Evolutionary conservation across 768 basidiomycete genomes (phyloP).

Genomic region (Rickenella mellea): DNA sequence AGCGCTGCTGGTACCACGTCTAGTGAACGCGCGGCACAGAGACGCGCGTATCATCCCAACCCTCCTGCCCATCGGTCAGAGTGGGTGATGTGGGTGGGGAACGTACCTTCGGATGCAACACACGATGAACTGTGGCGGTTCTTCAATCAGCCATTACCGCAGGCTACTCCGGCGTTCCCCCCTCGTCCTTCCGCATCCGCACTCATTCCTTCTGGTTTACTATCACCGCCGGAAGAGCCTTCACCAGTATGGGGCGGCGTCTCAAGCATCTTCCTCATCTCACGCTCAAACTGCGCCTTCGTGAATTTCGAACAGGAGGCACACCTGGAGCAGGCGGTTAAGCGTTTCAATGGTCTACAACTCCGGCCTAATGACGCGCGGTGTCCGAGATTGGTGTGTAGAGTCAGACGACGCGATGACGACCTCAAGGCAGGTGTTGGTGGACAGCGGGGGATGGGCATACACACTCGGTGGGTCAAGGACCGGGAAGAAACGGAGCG

Average conservation of each 20-base stretch:
- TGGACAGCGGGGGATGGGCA: conserved; percentile 75
- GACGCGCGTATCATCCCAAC: conserved; percentile 59
- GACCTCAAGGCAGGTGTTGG: conserved; percentile 87
- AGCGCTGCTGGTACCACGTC: not conserved
- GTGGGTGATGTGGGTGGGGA: conserved; percentile 97
- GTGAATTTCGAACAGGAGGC: conserved; percentile 71
- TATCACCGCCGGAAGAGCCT: not conserved
- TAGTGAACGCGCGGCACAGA: conserved; percentile 24
- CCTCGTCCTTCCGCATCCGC: conserved; percentile 6
- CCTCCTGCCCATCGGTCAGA: conserved; percentile 70
- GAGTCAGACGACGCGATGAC: conserved; percentile 71
- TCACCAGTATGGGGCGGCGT: conserved; percentile 42
- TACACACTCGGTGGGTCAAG: conserved; percentile 79
- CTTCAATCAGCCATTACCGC: conserved; percentile 39
- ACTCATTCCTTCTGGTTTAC: not conserved
- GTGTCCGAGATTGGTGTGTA: conserved; percentile 76
- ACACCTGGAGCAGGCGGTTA: conserved; percentile 58
- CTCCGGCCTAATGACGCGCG: conserved; percentile 63
- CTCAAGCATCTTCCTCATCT: conserved; percentile 82
- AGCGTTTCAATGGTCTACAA: conserved; percentile 59
- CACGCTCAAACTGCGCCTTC: conserved; percentile 93
- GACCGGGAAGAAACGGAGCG: conserved; percentile 38
- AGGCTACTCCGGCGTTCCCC: conserved; percentile 5
- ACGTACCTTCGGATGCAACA: conserved; percentile 75
- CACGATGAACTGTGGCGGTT: conserved; percentile 83